Evolutionary conservation across 176 grass and related monocot genomes (phyloP), one percentile per base, ranked within the genome.

Genomic region (Phyllostachys edulis): DNA sequence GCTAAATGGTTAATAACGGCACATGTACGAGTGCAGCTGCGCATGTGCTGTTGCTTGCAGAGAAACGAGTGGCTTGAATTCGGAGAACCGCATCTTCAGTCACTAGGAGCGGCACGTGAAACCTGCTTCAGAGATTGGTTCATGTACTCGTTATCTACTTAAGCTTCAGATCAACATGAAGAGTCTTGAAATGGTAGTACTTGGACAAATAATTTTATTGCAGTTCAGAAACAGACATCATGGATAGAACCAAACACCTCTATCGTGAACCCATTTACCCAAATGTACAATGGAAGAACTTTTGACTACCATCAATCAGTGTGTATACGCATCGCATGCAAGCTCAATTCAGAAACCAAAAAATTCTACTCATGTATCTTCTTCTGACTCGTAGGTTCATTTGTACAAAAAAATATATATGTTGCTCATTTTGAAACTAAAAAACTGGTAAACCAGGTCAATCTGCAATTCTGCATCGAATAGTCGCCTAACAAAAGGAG

Each of bases 401-500:
- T 68, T 90, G 61, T 87, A 87, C 84, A 90, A 20, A 24, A 16
- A 1, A 41, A 70, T n/a, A n/a, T n/a, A n/a, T n/a, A 10, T 20
- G 37, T 41, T 64, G 60, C 46, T 74, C 61, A 60, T 73, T 52
- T 47, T 66, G 55, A 40, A 65, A 47, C 46, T 18, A 42, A 51
- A 65, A 38, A 71, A 85, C 40, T 2, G 36, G 73, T 39, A 76
- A 85, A 82, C 47, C 49, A 16, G 82, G 21, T 59, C 49, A 50
- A 80, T 66, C 46, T 15, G 46, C 46, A 49, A 49, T 49, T 67
- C 39, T 47, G 63, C 70, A 69, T 75, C 78, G 18, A 67, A 50
- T 29, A 75, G 27, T 24, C 18, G 36, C 49, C 84, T 90, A 83
- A 17, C 17, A 40, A 10, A 61, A 62, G 39, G 59, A 49, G 51